Conservation (phyloP, 2,329 filamentous ascomycete species). For the Colletotrichum graminicola region DNA sequence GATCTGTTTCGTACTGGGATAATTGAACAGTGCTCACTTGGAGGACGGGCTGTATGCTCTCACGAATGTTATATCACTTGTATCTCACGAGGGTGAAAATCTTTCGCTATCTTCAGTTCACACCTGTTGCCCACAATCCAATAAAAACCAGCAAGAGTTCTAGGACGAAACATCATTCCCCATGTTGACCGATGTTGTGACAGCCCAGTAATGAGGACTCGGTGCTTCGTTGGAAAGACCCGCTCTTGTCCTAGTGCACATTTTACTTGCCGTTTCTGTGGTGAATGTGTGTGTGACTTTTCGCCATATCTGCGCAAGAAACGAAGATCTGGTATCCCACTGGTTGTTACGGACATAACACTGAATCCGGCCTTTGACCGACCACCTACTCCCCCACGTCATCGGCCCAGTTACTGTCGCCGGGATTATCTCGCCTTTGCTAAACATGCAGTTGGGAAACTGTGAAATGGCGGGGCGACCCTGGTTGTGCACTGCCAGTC, state of each 20-base stretch:
- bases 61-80: conserved; percentile 32
- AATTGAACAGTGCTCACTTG: conserved; percentile 22
- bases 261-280: neutral
- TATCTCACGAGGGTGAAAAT: conserved; percentile 24
- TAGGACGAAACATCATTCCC: neutral
- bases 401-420: neutral
- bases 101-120: conserved; percentile 28
- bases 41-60: conserved; percentile 21
- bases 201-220: neutral
- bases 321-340: neutral
- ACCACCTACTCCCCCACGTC: neutral
- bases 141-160: conserved; percentile 17
- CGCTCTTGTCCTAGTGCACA: neutral
- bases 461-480: too few species aligned
- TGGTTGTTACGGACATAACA: neutral
- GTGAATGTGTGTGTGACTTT: neutral
- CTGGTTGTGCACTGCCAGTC: too few species aligned
- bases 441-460: too few species aligned
- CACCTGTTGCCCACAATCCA: conserved; percentile 14
- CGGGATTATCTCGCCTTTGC: too few species aligned
- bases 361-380: neutral
- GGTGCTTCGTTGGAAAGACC: neutral
- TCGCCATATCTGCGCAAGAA: neutral
- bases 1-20: neutral
- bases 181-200: neutral